Evolutionary conservation across 306 rosid genomes (phyloP), one percentile per base, ranked within the genome.

Genomic region (Acacia melanoxylon): DNA sequence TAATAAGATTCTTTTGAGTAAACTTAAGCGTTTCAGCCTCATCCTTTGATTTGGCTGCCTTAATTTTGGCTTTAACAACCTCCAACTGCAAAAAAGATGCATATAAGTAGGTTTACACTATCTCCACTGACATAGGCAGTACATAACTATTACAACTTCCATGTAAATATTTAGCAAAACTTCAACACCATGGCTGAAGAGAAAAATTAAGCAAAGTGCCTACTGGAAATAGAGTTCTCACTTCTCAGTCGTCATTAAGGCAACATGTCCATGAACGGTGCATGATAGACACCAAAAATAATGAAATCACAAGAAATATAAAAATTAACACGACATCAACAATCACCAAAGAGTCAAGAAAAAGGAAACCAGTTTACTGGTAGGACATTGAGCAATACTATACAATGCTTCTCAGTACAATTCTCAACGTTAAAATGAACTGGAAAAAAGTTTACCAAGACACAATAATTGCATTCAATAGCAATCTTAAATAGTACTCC

Each of bases 11-110:
- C 80, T 95, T 93, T 90, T 95, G 81, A 24, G 84, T 15, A 78
- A 95, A 95, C 75, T 93, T 92, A 35, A 95, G 95, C 24, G 97
- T 80, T 35, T 89, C 94, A 54, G 77, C 91, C 88, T 95, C 98
- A 62, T 93, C 97, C 73, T 88, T 78, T 80, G 95, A 88, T 61
- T 72, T 84, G 79, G 96, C 79, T 72, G 86, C 87, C 89, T 91
- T 91, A 75, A 95, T 87, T 86, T 91, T 90, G 72, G 90, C 83
- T 86, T 95, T 95, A 67, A 95, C 40, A 82, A 82, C 86, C 89
- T 93, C 91, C 90, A 95, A 88, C 99, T 95, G 80, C 80, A 90
- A 80, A 75, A 82, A 59, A 80, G 37, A 81, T 41, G 49, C 74
- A 76, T 22, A 44, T 61, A 49, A 78, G 72, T 46, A 24, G 80